Percentiles rank a stretch among this genome's conserved stretches.
These are phyloP conservation scores for Actinomortierella ambigua DNA, from an alignment of 371 early-diverging fungal species.

Conservation along the genomic window DNA sequence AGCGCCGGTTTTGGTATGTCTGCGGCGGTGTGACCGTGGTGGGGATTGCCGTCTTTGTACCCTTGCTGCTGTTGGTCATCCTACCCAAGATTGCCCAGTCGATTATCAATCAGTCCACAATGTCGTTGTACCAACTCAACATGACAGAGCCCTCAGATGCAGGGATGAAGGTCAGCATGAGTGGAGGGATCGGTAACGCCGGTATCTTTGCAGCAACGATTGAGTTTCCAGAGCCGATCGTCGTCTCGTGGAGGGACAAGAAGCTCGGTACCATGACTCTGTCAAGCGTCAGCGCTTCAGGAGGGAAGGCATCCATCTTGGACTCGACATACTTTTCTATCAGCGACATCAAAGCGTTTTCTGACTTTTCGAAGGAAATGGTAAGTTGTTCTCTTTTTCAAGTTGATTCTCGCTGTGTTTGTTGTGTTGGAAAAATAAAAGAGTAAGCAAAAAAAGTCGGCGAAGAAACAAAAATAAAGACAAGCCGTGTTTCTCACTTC, in stretches of 20 bases:
- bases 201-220: conserved; percentile 63
- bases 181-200: conserved; percentile 59
- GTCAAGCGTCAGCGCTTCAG: conserved; percentile 52
- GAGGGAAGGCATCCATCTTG: conserved; percentile 54
- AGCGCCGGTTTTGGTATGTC: conserved; percentile 60
- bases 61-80: conserved; percentile 54
- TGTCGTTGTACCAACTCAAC: conserved; percentile 56
- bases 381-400: conserved; percentile 6
- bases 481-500: too few species aligned
- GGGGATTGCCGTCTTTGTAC: conserved; percentile 53
- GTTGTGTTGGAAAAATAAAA: background rate
- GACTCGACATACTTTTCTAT: conserved; percentile 57
- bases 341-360: conserved; percentile 53
- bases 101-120: conserved; percentile 56
- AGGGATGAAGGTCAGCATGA: conserved; percentile 53
- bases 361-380: conserved; percentile 59
- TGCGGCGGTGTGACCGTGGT: conserved; percentile 52
- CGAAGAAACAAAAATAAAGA: too few species aligned
- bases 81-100: conserved; percentile 60
- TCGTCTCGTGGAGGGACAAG: conserved; percentile 52
- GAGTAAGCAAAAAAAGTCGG: too few species aligned
- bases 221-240: conserved; percentile 53
- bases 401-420: background rate
- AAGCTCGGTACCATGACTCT: conserved; percentile 58
- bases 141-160: conserved; percentile 55